Evolutionary conservation across 2,329 filamentous ascomycete species (phyloP), one percentile per base, ranked within the genome.

Genomic region (Alternaria ventricosa): DNA sequence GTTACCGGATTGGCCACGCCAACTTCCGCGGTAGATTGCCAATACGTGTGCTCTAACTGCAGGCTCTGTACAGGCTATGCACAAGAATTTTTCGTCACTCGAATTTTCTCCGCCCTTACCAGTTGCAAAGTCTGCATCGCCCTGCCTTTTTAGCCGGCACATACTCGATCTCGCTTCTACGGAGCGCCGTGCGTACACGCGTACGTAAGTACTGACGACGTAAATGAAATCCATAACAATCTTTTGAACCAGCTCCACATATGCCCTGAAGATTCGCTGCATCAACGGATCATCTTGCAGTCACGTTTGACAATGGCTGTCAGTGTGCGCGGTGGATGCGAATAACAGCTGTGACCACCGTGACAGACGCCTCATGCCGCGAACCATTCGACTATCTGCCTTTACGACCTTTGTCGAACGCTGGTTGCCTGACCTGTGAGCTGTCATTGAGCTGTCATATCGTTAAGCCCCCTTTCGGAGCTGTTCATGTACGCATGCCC

Each of bases 101-200:
- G 23, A 44, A 43, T 53, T 44, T 25, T 44, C 33, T 25, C 36
- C 36, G 45, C 30, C 36, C 44, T 23, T 41, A 28, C 55, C 47
- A 62, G 57, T 49, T 33, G 41, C 45, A 47, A 22, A 54, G n/a
- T 54, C 47, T 47, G 57, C 55, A 22, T 59, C 55, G 25, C 20
- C 25, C 60, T 55, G 30, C 25, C 22, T 47, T 58, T 62, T 58
- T 62, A 36, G 23, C 28, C 60, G 60, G 47, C 15, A 62, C n/a
- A 33, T 22, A 28, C 49, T 54, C 41, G 20, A 43, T 28, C 23
- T 15, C 30, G 27, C 30, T 41, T 27, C 51, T 22, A 30, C 9
- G 13, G n/a, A 58, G 49, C 55, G 55, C 55, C 56, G 45, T 50
- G 36, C 43, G 27, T 33, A 51, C 20, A 53, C 33, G 44, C 36